Conservation (phyloP, 306 rosid species). For the Luffa acutangula region DNA sequence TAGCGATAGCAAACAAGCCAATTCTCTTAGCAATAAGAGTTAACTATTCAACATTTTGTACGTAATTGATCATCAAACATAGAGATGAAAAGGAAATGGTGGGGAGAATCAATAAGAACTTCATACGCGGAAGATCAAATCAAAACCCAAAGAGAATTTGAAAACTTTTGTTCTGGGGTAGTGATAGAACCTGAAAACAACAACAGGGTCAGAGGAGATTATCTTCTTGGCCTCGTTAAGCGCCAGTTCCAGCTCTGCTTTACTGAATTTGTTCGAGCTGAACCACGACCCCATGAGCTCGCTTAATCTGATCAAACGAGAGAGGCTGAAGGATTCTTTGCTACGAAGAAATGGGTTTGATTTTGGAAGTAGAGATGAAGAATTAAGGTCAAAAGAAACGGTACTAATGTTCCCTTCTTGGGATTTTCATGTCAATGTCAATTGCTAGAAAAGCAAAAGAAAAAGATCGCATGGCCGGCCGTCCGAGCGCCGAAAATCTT, state of each 20-base stretch:
- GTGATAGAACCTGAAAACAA: conserved; percentile 33
- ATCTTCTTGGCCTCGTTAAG: conserved; percentile 31
- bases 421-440: not conserved
- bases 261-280: conserved; percentile 17
- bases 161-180: not conserved
- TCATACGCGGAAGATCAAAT: not conserved
- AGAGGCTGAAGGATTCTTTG: not conserved
- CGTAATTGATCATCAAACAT: not conserved
- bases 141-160: not conserved
- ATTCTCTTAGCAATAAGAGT: not conserved
- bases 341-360: not conserved
- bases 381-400: not conserved
- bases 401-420: not conserved
- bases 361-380: not conserved
- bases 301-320: not conserved
- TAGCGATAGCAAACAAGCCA: not conserved
- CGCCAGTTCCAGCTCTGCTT: conserved; percentile 26
- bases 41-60: not conserved
- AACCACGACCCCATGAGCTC: conserved; percentile 26
- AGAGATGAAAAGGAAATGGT: not conserved
- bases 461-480: not conserved
- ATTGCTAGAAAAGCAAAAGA: not conserved
- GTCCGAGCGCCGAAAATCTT: not conserved
- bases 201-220: conserved; percentile 27
- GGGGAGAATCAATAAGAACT: not conserved